These are phyloP conservation scores for Ciborinia camelliae DNA, from an alignment of 2,329 filamentous ascomycete genomes.

Conservation along the genomic window DNA sequence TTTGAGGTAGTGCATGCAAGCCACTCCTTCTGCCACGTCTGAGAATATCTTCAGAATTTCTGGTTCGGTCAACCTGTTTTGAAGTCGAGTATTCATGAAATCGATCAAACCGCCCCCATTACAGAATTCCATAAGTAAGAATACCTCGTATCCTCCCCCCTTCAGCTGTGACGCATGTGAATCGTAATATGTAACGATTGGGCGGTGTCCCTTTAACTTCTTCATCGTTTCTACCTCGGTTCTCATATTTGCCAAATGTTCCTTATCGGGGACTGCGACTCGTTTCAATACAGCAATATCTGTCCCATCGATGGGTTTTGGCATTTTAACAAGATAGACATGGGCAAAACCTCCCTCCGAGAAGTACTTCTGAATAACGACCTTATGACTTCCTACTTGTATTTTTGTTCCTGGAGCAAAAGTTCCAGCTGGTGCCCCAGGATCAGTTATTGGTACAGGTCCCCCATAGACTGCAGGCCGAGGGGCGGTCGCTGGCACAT, in stretches of 20 bases:
- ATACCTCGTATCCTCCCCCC: slow-evolving; percentile 94
- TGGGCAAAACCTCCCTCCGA: slow-evolving; percentile 98
- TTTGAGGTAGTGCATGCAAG: slow-evolving; percentile 98
- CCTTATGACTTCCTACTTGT: slow-evolving; percentile 86
- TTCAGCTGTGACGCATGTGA: slow-evolving; percentile 94
- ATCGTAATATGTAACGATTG: slow-evolving; percentile 97
- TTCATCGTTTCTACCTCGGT: slow-evolving; percentile 99
- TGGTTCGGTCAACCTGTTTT: slow-evolving; percentile 93
- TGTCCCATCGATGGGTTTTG: slow-evolving; percentile 48
- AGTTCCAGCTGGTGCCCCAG: slow-evolving; percentile 68
- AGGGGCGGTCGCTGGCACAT: slow-evolving; percentile 40
- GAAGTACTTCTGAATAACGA: slow-evolving; percentile 94
- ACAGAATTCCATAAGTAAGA: slow-evolving; percentile 97
- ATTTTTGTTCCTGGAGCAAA: slow-evolving; percentile 95
- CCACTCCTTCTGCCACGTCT: slow-evolving; percentile 92
- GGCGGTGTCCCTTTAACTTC: slow-evolving; percentile 91
- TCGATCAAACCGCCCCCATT: slow-evolving; percentile 93
- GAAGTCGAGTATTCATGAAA: slow-evolving; percentile 98
- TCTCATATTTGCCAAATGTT: slow-evolving; percentile 90
- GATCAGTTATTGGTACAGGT: slow-evolving; percentile 42
- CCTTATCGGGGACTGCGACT: slow-evolving; percentile 95
- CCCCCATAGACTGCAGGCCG: slow-evolving; percentile 47
- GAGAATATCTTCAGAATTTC: slow-evolving; percentile 97
- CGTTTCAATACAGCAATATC: slow-evolving; percentile 53
- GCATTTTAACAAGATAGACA: slow-evolving; percentile 91